Base-by-base conservation (phyloP, 495 filamentous ascomycete genomes). In the Xylaria nigripes region DNA sequence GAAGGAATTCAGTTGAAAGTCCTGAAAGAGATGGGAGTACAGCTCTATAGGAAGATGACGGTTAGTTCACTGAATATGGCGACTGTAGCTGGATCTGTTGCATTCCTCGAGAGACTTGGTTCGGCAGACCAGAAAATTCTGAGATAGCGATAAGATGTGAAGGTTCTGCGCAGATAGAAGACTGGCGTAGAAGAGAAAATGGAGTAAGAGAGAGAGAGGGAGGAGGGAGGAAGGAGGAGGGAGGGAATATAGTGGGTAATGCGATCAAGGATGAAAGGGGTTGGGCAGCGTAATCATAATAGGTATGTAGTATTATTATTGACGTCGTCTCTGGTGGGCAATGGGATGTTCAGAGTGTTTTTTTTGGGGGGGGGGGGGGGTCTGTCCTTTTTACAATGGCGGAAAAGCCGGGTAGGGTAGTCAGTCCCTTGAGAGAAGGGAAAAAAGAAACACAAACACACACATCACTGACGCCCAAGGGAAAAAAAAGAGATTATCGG, bases 11-110 rank as follows among this genome's bases (percentile, higher is more conserved):
- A 30, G n/a, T 62, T 48, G 45, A 25, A 29, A 51, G 55, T 56
- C 55, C 51, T 54, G 59, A 55, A 62, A 61, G 64, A 62, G 55
- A 57, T 55, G 45, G 54, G 59, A 45, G 45, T 54, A 30, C 56
- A 54, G 51, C 52, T 62, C 65, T 67, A 53, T 56, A 61, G 48
- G 50, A 58, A 62, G 56, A 45, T 58, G 23, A 65, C 62, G n/a
- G 69, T 75, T 66, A 75, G 72, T 69, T 57, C 48, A 54, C 55
- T 50, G 50, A 61, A 54, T 56, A 63, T 58, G 65, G 51, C 23
- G 53, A 60, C 10, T 5, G 27, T 5, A 30, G 10, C 5, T 30
- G 5, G 29, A 29, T 30, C 1, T 23, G 16, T 29, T 22, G 43
- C 30, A 48, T 13, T 25, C 41, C 30, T 50, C 29, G n/a, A 41